These are phyloP conservation scores for Friedmanniomyces endolithicus DNA, from an alignment of 495 filamentous ascomycete genomes.

Conservation along the genomic window DNA sequence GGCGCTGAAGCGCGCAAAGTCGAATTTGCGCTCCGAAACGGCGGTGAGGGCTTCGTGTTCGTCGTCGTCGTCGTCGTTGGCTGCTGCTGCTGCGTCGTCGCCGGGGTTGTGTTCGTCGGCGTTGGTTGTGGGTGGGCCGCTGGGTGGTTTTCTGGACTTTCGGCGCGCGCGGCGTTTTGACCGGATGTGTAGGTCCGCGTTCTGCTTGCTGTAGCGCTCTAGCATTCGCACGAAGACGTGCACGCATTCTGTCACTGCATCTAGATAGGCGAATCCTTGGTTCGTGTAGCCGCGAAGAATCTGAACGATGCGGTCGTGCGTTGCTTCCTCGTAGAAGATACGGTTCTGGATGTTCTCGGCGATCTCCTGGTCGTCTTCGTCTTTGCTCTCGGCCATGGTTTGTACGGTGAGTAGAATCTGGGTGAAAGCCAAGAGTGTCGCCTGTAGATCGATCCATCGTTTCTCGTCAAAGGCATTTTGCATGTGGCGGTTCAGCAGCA, in stretches of 20 bases:
- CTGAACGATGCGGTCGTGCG: constrained; percentile 70
- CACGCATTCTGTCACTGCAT: constrained; percentile 79
- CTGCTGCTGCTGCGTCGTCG: constrained; percentile 11
- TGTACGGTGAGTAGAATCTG: constrained; percentile 84
- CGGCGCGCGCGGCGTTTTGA: constrained; percentile 55
- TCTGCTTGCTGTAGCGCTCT: constrained; percentile 87
- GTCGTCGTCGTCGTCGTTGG: constrained; percentile 22
- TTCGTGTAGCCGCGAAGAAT: constrained; percentile 77
- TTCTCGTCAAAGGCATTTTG: constrained; percentile 66
- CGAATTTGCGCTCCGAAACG: constrained; percentile 77
- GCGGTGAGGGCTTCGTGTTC: constrained; percentile 49
- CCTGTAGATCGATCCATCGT: constrained; percentile 72
- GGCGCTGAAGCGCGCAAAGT: constrained; percentile 70
- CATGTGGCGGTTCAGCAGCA: constrained; percentile 74
- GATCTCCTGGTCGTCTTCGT: constrained; percentile 93
- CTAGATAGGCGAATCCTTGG: constrained; percentile 85
- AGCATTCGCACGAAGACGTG: constrained; percentile 88
- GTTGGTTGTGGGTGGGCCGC: constrained; percentile 21
- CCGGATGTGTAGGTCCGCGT: constrained; percentile 82
- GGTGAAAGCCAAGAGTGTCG: constrained; percentile 82
- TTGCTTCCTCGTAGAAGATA: constrained; percentile 95
- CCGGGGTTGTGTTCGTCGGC: constrained; percentile 42
- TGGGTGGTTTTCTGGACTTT: constrained; percentile 38
- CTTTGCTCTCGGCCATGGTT: constrained; percentile 72
- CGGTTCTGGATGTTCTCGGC: constrained; percentile 94